Conservation (phyloP, 129 eudicot species). For the Saposhnikovia divaricata region DNA sequence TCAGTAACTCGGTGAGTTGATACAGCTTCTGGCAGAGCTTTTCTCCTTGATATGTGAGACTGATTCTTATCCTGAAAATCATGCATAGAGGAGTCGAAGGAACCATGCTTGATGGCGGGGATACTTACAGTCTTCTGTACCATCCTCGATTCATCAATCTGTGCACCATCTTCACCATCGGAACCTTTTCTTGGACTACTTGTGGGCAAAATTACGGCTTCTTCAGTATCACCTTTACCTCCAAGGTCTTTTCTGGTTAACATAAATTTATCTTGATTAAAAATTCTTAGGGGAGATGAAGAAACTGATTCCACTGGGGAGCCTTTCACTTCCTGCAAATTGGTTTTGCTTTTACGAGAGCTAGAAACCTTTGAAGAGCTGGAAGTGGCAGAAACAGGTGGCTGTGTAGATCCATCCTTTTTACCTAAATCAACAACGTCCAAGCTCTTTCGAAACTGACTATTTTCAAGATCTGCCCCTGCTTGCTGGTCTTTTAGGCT, state of each 20-base stretch:
- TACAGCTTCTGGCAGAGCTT: constrained; percentile 5
- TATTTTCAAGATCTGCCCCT: constrained; percentile 11
- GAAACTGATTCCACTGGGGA: constrained; percentile 96
- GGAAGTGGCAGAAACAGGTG: constrained; percentile 71
- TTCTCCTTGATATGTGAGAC: constrained; percentile 14
- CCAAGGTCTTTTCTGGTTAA: constrained; percentile 22
- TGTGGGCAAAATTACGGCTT: not conserved
- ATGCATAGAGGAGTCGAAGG: constrained; percentile 18
- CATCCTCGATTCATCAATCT: constrained; percentile 21
- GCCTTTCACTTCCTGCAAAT: constrained; percentile 46
- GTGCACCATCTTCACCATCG: constrained; percentile 38
- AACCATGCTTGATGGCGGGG: constrained; percentile 15
- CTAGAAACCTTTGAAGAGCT: constrained; percentile 96
- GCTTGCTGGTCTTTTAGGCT: constrained; percentile 30
- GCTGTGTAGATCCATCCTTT: constrained; percentile 42
- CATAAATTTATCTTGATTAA: constrained; percentile 37
- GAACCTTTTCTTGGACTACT: constrained; percentile 32
- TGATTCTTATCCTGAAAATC: constrained; percentile 28
- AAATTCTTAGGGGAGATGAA: constrained; percentile 66
- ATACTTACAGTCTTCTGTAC: constrained; percentile 31
- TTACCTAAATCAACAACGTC: constrained; percentile 31
- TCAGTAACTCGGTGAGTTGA: constrained; percentile 18
- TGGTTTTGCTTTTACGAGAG: constrained; percentile 55
- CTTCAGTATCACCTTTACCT: constrained; percentile 27
- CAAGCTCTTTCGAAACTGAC: constrained; percentile 18